Evolutionary conservation across 2,329 filamentous ascomycete species (phyloP).

Genomic region (Tolypocladium guangdongense): DNA sequence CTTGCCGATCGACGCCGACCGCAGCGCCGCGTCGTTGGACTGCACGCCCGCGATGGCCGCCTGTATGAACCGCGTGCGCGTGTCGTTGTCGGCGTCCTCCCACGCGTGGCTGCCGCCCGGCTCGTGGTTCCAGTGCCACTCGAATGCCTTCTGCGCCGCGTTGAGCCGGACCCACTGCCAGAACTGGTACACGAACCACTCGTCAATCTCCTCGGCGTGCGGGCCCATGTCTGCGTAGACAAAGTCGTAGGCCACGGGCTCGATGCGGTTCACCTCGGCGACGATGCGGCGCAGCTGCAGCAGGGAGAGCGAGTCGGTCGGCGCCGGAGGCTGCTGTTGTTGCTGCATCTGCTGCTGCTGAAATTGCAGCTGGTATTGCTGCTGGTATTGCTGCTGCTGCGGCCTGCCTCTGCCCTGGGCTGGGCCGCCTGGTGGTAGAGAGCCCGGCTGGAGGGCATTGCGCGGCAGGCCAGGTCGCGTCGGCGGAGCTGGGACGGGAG

Average conservation of each 20-base stretch:
- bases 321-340: slow-evolving; percentile 20
- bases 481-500: slow-evolving; percentile 6
- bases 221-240: slow-evolving; percentile 61
- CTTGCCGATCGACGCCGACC: slow-evolving; percentile 43
- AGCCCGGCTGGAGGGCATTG: slow-evolving; percentile 15
- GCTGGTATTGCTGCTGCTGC: slow-evolving; percentile 7
- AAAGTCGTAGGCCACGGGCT: slow-evolving; percentile 75
- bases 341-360: slow-evolving; percentile 8
- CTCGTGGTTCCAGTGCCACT: slow-evolving; percentile 59
- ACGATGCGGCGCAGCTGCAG: slow-evolving; percentile 64
- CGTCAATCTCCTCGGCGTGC: slow-evolving; percentile 82
- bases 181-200: slow-evolving; percentile 92
- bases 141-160: slow-evolving; percentile 65
- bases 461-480: slow-evolving; percentile 8
- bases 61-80: slow-evolving; percentile 45
- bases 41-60: slow-evolving; percentile 34
- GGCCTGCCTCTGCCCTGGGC: slow-evolving; percentile 3
- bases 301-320: slow-evolving; percentile 62
- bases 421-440: slow-evolving; percentile 1
- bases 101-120: slow-evolving; percentile 36
- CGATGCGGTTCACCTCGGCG: slow-evolving; percentile 58
- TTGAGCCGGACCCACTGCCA: slow-evolving; percentile 74
- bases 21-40: slow-evolving; percentile 34
- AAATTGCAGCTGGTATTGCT: slow-evolving; percentile 2
- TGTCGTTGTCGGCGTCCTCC: slow-evolving; percentile 51